A percentile compares a stretch with the other conserved stretches of the same genome.
phyloP scores from a whole-genome alignment of 208 protist species.

The Angomonas ambiguus region DNA sequence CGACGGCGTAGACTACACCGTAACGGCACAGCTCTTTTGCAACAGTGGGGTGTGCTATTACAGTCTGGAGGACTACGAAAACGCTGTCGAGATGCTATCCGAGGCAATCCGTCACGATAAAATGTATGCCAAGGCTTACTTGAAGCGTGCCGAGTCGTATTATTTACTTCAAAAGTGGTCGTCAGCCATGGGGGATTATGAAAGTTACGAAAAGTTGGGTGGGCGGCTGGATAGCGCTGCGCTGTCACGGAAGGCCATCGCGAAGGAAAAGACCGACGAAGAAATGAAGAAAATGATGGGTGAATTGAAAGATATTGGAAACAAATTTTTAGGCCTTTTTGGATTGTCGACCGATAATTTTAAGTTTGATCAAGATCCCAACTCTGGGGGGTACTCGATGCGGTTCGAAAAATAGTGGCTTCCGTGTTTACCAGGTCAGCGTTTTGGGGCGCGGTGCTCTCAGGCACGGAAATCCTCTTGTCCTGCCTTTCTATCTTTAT shows the following conservation, averaged over 20 bases:
- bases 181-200: slow-evolving; percentile 85
- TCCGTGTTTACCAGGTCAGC: no score
- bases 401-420: slow-evolving; percentile 74
- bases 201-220: slow-evolving; percentile 75
- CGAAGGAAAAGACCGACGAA: slow-evolving; percentile 86
- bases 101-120: slow-evolving; percentile 84
- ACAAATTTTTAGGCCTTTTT: slow-evolving; percentile 94
- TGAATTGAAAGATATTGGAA: slow-evolving; percentile 95
- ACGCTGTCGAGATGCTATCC: slow-evolving; percentile 67
- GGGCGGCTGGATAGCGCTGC: slow-evolving; percentile 41
- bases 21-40: slow-evolving; percentile 83
- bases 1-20: slow-evolving; percentile 62
- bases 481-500: not conserved
- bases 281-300: slow-evolving; percentile 94
- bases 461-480: not conserved
- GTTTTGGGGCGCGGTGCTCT: no score
- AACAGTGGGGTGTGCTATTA: slow-evolving; percentile 79
- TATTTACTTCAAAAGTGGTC: slow-evolving; percentile 82
- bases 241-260: slow-evolving; percentile 36
- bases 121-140: slow-evolving; percentile 76
- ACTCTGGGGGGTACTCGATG: slow-evolving; percentile 91
- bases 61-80: slow-evolving; percentile 61
- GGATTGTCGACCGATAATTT: slow-evolving; percentile 97
- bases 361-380: slow-evolving; percentile 95
- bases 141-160: slow-evolving; percentile 88